These are phyloP conservation scores for Aspergillus eucalypticola DNA, from an alignment of 2,329 filamentous ascomycete genomes.

Conservation along the genomic window DNA sequence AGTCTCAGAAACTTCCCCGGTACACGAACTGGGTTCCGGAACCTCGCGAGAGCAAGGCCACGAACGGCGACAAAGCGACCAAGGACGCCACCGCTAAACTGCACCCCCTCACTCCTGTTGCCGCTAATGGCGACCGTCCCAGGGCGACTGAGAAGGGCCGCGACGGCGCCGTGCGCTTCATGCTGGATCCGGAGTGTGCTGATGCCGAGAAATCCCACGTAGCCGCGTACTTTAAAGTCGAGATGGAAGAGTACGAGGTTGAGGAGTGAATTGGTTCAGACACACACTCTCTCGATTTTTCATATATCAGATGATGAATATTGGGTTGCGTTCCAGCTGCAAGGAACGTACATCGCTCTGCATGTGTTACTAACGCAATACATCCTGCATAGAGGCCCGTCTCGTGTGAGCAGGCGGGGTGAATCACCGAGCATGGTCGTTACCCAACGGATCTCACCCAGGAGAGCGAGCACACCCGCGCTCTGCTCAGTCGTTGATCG, in stretches of 20 bases:
- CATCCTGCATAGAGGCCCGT: neutral
- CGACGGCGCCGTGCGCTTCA: slow-evolving; percentile 82
- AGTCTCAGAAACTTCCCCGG: slow-evolving; percentile 61
- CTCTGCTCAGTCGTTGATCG: too few relatives aligned
- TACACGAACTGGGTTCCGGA: slow-evolving; percentile 56
- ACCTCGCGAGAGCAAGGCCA: slow-evolving; percentile 24
- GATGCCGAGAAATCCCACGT: slow-evolving; percentile 69
- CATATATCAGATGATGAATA: neutral
- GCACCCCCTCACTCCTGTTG: slow-evolving; percentile 49
- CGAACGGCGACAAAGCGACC: slow-evolving; percentile 13
- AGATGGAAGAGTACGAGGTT: slow-evolving; percentile 67
- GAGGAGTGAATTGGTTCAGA: slow-evolving; percentile 30
- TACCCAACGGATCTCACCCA: too few relatives aligned
- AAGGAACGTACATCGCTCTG: neutral
- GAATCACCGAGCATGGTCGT: neutral
- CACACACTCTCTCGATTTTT: neutral
- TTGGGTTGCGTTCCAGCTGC: neutral
- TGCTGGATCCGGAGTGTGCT: slow-evolving; percentile 78
- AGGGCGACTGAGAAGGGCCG: slow-evolving; percentile 48
- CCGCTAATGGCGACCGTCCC: slow-evolving; percentile 47
- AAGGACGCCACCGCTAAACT: slow-evolving; percentile 16
- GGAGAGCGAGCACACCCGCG: too few relatives aligned
- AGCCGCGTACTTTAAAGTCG: slow-evolving; percentile 68
- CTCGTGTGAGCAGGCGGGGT: neutral
- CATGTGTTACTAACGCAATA: neutral